These are phyloP conservation scores for Mycosphaerella sp. DNA, from an alignment of 2,329 filamentous ascomycete genomes.

Conservation along the genomic window DNA sequence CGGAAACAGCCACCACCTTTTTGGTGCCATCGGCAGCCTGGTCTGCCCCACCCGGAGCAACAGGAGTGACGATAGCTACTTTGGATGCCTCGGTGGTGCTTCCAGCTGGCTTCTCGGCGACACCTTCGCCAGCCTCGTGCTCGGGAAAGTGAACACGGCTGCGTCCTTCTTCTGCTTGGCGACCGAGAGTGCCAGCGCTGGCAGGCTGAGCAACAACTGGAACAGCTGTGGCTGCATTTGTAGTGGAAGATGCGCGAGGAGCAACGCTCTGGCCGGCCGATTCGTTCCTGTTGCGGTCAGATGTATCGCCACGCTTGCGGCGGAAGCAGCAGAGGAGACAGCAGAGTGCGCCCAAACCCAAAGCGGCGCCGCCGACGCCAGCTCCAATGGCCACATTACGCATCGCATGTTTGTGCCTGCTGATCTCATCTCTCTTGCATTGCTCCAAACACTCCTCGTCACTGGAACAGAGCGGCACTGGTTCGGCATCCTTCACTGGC, in stretches of 20 bases:
- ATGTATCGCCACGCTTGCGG: not conserved
- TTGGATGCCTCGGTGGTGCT: not conserved
- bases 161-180: slow-evolving; percentile 28
- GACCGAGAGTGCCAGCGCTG: slow-evolving; percentile 20
- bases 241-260: slow-evolving; percentile 1
- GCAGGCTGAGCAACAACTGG: not conserved
- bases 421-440: no score
- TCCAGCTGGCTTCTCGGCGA: not conserved
- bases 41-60: not conserved
- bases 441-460: no score
- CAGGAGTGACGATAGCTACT: not conserved
- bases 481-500: no score
- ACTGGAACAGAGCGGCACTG: no score
- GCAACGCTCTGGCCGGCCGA: not conserved
- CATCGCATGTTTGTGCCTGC: not conserved
- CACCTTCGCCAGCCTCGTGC: not conserved
- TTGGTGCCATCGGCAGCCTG: slow-evolving; percentile 1
- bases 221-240: slow-evolving; percentile 2
- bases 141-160: slow-evolving; percentile 22
- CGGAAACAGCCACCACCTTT: slow-evolving; percentile 11
- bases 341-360: slow-evolving; percentile 1
- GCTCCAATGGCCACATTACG: not conserved
- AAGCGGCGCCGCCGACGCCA: not conserved
- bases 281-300: not conserved
- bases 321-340: slow-evolving; percentile 4